phyloP scores from a whole-genome alignment of 2,329 filamentous ascomycete species.

The Diaporthe citri region DNA sequence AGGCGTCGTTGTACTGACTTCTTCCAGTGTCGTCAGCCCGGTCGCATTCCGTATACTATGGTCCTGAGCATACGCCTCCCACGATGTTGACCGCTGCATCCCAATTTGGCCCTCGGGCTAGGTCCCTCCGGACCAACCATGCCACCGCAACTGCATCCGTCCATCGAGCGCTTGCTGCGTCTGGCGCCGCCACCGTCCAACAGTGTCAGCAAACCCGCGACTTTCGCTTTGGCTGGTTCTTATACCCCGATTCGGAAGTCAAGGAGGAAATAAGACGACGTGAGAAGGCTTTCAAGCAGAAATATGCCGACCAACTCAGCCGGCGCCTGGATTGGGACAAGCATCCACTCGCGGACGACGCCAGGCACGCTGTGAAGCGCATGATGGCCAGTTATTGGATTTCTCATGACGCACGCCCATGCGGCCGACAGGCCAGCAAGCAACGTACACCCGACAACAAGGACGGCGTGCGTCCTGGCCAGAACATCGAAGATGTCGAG shows the following conservation, averaged over 20 bases:
- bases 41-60: conserved; percentile 24
- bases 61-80: conserved; percentile 14
- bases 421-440: conserved; percentile 51
- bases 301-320: conserved; percentile 59
- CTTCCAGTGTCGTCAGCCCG: background rate
- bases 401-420: conserved; percentile 45
- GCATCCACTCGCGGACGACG: conserved; percentile 49
- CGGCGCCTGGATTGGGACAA: conserved; percentile 62
- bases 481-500: conserved; percentile 60
- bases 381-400: conserved; percentile 57
- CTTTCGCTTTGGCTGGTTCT: conserved; percentile 65
- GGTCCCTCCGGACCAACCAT: conserved; percentile 43
- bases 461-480: conserved; percentile 53
- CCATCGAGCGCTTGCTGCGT: conserved; percentile 39
- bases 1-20: background rate
- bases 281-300: conserved; percentile 57
- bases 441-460: conserved; percentile 52
- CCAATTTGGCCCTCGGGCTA: conserved; percentile 46
- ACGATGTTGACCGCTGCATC: conserved; percentile 52
- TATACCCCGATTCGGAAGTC: conserved; percentile 55
- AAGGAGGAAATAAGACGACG: conserved; percentile 52
- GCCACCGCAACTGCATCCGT: conserved; percentile 35
- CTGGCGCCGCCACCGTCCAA: conserved; percentile 42
- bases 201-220: conserved; percentile 56
- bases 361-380: conserved; percentile 55